Conservation (phyloP, 2,329 filamentous ascomycete genomes). For the Botrytis sinoallii region DNA sequence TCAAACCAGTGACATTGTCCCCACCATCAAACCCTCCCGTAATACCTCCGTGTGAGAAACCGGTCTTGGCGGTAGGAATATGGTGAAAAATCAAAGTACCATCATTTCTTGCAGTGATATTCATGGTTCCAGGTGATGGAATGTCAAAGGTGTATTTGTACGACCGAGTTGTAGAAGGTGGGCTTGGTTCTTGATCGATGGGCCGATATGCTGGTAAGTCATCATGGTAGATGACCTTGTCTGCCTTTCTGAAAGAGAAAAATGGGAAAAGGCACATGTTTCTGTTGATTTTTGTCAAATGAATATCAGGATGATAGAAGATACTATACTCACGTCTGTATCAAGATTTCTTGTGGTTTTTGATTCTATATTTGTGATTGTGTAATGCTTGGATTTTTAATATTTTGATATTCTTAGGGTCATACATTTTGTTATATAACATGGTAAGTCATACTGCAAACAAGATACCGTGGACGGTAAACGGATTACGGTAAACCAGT, state of each 20-base stretch:
- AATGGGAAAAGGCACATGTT: no score
- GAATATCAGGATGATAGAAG: not conserved
- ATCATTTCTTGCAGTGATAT: not conserved
- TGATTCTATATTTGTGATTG: not conserved
- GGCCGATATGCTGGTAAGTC: constrained; percentile 2
- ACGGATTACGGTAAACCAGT: not conserved
- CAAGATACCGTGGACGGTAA: not conserved
- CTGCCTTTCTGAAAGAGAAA: no score
- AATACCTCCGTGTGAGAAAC: not conserved
- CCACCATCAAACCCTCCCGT: not conserved
- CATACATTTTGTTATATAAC: not conserved
- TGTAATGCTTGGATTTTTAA: not conserved
- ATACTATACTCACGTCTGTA: not conserved
- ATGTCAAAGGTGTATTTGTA: not conserved
- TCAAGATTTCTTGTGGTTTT: not conserved
- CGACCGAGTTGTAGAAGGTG: no score
- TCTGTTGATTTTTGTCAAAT: not conserved
- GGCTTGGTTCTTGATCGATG: not conserved
- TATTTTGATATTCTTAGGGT: not conserved
- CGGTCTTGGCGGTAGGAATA: not conserved
- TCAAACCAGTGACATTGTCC: not conserved
- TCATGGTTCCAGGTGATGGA: not conserved
- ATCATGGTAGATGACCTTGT: not conserved
- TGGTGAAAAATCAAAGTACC: not conserved
- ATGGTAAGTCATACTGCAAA: not conserved